Evolutionary conservation across 2,329 filamentous ascomycete species (phyloP), one percentile per base, ranked within the genome.

Genomic region (Colletotrichum higginsianum): DNA sequence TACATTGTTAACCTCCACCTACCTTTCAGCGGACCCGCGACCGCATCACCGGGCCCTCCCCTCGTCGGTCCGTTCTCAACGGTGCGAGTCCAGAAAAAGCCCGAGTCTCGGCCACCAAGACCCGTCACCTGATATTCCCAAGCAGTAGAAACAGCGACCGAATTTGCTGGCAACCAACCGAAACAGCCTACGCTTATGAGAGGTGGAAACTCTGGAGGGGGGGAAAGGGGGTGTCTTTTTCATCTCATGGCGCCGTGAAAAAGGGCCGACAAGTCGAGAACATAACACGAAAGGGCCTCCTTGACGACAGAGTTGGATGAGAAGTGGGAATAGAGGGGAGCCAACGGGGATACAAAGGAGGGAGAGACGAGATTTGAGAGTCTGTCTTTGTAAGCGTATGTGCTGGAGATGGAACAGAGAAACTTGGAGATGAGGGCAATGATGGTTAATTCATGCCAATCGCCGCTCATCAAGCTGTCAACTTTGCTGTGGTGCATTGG

Each of bases 41-140:
- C 61, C 40, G 53, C 26, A 61, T 67, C 56, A 40, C 50, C 57
- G 44, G 26, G 44, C 52, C 56, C 35, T 42, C 50, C 46, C 47
- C 55, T 58, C 52, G 30, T 47, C 40, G 56, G 40, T 13, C 56
- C 12, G 38, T 58, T 58, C 42, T 35, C 47, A 4, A 7, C 40
- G 30, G 40, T 65, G 38, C 18, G 47, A 49, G 15, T 42, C 15
- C n/a, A 26, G 55, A 49, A 35, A 30, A 47, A 56, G 47, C 60
- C 69, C 69, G 69, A 72, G 60, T 64, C 69, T 69, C 69, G 69
- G 69, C 58, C 58, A 60, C 26, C 35, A 61, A 35, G 66, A 64
- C 69, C 69, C 63, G 42, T 71, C 44, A 21, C 21, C 18, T 21
- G 6, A 26, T 23, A 42, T 15, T 35, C 13, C 9, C n/a, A 21